Conservation (phyloP, 257 asterid species). For the Salvia miltiorrhiza region DNA sequence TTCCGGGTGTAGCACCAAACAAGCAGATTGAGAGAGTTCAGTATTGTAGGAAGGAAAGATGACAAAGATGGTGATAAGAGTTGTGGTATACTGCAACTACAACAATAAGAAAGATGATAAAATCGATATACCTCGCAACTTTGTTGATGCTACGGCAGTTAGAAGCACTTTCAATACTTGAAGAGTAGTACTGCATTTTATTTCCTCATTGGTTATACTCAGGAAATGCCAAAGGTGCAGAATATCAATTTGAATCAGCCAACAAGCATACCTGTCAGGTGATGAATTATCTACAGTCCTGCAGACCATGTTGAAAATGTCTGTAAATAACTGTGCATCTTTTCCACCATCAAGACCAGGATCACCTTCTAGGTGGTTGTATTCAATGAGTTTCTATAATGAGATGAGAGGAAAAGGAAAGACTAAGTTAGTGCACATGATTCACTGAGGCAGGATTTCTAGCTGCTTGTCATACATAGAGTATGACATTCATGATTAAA, state of each 20-base stretch:
- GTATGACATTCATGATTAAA: slow-evolving; percentile 15
- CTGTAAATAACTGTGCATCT: slow-evolving; percentile 67
- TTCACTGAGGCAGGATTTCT: slow-evolving; percentile 7
- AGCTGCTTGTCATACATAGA: slow-evolving; percentile 10
- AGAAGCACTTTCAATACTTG: slow-evolving; percentile 97
- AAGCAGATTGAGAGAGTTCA: neutral
- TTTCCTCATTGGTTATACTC: slow-evolving; percentile 26
- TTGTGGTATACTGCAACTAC: too few relatives aligned
- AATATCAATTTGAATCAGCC: slow-evolving; percentile 18
- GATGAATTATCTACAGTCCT: slow-evolving; percentile 90
- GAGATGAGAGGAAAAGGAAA: slow-evolving; percentile 14
- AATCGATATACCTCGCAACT: slow-evolving; percentile 74
- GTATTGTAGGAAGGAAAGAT: neutral
- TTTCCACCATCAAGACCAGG: slow-evolving; percentile 91
- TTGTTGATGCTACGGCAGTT: slow-evolving; percentile 88
- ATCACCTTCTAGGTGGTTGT: slow-evolving; percentile 96
- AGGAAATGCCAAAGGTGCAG: slow-evolving; percentile 12
- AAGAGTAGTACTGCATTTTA: slow-evolving; percentile 84
- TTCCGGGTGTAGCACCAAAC: neutral
- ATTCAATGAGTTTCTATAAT: slow-evolving; percentile 91
- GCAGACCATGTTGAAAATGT: slow-evolving; percentile 85
- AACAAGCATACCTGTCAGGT: slow-evolving; percentile 73
- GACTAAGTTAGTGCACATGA: slow-evolving; percentile 19
- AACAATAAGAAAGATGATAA: slow-evolving; percentile 16
- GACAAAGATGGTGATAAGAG: too few relatives aligned